Evolutionary conservation across 495 filamentous ascomycete genomes (phyloP).

Genomic region (Bryoglossum gracile): DNA sequence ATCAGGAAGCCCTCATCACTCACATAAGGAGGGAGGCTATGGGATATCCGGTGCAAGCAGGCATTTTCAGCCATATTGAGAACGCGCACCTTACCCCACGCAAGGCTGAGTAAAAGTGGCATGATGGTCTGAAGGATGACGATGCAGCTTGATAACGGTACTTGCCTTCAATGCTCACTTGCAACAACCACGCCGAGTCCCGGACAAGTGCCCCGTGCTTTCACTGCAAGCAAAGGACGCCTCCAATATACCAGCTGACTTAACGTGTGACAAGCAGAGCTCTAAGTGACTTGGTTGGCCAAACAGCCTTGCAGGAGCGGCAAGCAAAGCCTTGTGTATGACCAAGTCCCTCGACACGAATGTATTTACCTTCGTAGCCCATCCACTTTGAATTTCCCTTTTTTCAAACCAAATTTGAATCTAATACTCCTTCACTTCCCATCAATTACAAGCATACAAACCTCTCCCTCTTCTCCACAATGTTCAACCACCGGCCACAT

Average conservation of each 20-base stretch:
- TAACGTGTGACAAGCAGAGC: not conserved
- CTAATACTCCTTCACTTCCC: too few species aligned
- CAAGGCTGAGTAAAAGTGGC: conserved; percentile 12
- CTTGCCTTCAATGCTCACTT: not conserved
- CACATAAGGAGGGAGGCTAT: too few species aligned
- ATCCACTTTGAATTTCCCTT: too few species aligned
- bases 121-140: conserved; percentile 3
- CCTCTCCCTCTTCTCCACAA: conserved; percentile 1
- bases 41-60: too few species aligned
- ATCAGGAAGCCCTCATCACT: too few species aligned
- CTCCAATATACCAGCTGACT: conserved; percentile 2
- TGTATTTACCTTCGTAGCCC: too few species aligned
- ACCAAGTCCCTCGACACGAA: conserved; percentile 1
- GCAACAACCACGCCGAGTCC: conserved; percentile 6
- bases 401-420: too few species aligned
- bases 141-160: not conserved
- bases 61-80: too few species aligned
- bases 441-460: too few species aligned
- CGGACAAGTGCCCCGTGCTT: not conserved
- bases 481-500: conserved; percentile 3
- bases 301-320: not conserved
- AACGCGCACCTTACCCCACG: conserved; percentile 3
- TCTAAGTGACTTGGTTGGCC: not conserved
- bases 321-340: not conserved
- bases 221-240: too few species aligned